Percentiles rank a stretch among this genome's conserved stretches.
These are phyloP conservation scores for Lotmaria passim DNA, from an alignment of 208 protist genomes.

Conservation along the genomic window DNA sequence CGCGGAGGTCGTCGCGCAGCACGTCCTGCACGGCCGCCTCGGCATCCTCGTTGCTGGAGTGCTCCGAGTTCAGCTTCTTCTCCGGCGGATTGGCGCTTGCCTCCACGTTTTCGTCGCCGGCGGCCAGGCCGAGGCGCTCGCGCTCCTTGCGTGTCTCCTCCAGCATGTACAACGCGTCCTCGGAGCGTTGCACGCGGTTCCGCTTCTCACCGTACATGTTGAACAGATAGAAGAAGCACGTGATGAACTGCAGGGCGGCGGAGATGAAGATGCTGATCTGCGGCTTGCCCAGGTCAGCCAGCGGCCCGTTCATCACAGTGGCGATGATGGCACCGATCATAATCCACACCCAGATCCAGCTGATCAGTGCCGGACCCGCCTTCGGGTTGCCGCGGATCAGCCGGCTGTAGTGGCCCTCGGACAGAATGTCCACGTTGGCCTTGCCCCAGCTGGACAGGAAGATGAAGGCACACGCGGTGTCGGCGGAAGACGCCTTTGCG, in stretches of 20 bases:
- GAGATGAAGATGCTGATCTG: conserved; percentile 62
- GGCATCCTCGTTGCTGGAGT: conserved; percentile 14
- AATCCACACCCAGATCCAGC: conserved; percentile 69
- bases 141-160: conserved; percentile 38
- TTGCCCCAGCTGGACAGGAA: conserved; percentile 61
- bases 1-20: not conserved
- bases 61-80: conserved; percentile 16
- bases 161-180: conserved; percentile 42
- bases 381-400: conserved; percentile 56
- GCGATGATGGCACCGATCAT: conserved; percentile 55
- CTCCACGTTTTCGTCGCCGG: not conserved
- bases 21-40: conserved; percentile 16
- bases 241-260: conserved; percentile 60
- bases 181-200: conserved; percentile 55
- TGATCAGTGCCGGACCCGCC: conserved; percentile 58
- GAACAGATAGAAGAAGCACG: conserved; percentile 53
- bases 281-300: conserved; percentile 53
- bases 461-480: conserved; percentile 45
- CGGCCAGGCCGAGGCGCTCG: conserved; percentile 25
- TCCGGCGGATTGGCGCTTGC: not conserved
- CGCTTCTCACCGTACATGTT: conserved; percentile 74
- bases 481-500: conserved; percentile 36
- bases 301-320: conserved; percentile 51
- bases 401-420: conserved; percentile 79
- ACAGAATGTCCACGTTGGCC: conserved; percentile 78